These are phyloP conservation scores for Takashimella tepidaria DNA, from an alignment of 1,284 basidiomycete species.

Conservation along the genomic window DNA sequence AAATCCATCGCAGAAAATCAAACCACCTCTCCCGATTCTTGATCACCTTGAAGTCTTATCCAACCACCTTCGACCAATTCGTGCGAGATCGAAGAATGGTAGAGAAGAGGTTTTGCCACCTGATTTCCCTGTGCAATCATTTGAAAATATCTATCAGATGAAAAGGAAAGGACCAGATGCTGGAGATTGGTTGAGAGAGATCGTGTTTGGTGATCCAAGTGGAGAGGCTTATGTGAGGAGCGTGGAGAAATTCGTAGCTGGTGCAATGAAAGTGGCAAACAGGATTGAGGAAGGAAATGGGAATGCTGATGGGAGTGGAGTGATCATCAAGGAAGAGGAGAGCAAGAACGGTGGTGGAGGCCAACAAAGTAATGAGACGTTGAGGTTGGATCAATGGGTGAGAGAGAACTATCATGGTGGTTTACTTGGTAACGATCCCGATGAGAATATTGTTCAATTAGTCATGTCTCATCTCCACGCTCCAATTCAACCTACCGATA, in stretches of 20 bases:
- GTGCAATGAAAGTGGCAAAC: slow-evolving; percentile 29
- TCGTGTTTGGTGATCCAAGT: slow-evolving; percentile 27
- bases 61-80: slow-evolving; percentile 28
- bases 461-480: not conserved
- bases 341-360: slow-evolving; percentile 4
- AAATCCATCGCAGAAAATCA: not conserved
- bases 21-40: slow-evolving; percentile 1
- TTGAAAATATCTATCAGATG: slow-evolving; percentile 30
- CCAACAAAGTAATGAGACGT: not conserved
- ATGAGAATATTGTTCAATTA: not conserved
- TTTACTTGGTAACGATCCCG: slow-evolving; percentile 10
- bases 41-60: slow-evolving; percentile 23
- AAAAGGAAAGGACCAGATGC: slow-evolving; percentile 11
- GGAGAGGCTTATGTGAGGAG: slow-evolving; percentile 43
- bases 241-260: slow-evolving; percentile 36
- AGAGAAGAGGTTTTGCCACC: not conserved
- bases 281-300: slow-evolving; percentile 7
- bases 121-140: slow-evolving; percentile 10
- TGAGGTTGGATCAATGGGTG: slow-evolving; percentile 28
- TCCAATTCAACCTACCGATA: not conserved
- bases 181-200: slow-evolving; percentile 26
- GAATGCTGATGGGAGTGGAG: not conserved
- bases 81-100: not conserved
- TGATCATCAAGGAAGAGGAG: slow-evolving; percentile 5
- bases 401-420: slow-evolving; percentile 24